Percentiles rank a stretch among this genome's conserved stretches.
phyloP scores from a whole-genome alignment of 176 grass and related monocot species.

The Pharus latifolius region DNA sequence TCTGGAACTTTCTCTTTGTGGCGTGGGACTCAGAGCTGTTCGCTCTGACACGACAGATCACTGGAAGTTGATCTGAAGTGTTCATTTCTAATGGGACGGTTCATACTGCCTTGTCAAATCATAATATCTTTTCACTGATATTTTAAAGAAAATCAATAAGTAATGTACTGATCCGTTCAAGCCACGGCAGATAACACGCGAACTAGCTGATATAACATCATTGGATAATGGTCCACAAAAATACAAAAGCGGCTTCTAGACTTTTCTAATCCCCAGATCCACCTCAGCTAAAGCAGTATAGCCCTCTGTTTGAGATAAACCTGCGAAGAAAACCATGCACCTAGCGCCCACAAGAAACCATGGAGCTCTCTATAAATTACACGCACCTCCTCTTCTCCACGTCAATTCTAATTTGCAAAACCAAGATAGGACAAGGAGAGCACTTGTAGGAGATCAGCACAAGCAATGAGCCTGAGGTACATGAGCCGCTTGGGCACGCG shows the following conservation, averaged over 20 bases:
- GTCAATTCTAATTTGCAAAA: background rate
- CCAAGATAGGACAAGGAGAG: background rate
- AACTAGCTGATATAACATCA: background rate
- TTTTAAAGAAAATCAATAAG: background rate
- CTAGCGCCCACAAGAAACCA: conserved; percentile 1
- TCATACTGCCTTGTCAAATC: background rate
- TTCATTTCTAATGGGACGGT: too few species aligned
- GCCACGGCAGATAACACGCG: background rate
- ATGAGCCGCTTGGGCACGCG: conserved; percentile 42
- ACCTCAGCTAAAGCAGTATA: too few species aligned
- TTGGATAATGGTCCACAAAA: background rate
- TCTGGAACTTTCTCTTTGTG: too few species aligned
- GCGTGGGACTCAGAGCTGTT: too few species aligned
- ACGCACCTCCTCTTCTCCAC: background rate
- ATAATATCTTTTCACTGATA: background rate
- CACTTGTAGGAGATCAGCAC: background rate
- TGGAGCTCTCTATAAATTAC: background rate
- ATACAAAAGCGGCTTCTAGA: background rate
- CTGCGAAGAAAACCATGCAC: background rate
- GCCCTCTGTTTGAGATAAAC: conserved; percentile 1
- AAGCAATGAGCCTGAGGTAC: conserved; percentile 55
- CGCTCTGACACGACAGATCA: too few species aligned
- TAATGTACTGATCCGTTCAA: background rate
- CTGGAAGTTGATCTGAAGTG: too few species aligned
- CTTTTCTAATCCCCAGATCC: background rate